phyloP scores from a whole-genome alignment of 164 flowering plant genomes.

The Umbellularia californica region DNA sequence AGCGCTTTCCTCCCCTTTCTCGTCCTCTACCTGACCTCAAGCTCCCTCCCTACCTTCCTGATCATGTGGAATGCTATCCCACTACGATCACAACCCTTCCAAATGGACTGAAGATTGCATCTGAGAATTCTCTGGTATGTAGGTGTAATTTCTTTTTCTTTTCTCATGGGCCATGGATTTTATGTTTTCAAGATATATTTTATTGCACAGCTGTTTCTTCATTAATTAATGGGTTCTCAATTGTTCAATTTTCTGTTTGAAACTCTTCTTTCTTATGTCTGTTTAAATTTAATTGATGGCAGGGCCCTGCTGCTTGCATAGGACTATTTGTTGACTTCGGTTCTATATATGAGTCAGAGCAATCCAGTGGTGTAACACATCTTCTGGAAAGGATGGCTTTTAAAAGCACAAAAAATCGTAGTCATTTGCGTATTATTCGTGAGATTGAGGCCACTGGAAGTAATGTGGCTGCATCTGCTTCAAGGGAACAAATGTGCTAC shows the following conservation, averaged over 20 bases:
- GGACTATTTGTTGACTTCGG: constrained; percentile 52
- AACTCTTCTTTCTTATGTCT: background rate
- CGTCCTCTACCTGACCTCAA: constrained; percentile 49
- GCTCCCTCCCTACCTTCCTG: constrained; percentile 62
- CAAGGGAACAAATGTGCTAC: constrained; percentile 63
- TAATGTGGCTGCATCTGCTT: constrained; percentile 22
- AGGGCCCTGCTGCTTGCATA: constrained; percentile 52
- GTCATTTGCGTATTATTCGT: constrained; percentile 44
- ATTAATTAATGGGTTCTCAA: background rate
- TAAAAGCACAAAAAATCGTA: constrained; percentile 47
- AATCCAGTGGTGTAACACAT: constrained; percentile 40
- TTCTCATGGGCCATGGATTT: too few species aligned
- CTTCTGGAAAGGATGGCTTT: constrained; percentile 54
- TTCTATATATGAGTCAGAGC: constrained; percentile 44
- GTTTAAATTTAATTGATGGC: background rate
- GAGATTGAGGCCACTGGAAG: constrained; percentile 48
- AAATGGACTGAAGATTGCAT: constrained; percentile 70
- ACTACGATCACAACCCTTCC: constrained; percentile 60
- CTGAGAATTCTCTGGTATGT: constrained; percentile 56
- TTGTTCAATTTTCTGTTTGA: background rate
- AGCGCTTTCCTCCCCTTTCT: constrained; percentile 41
- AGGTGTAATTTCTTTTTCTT: background rate
- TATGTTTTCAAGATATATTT: too few species aligned
- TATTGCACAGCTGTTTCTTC: background rate
- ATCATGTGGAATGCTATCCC: constrained; percentile 52